Base-by-base conservation (phyloP, 805 yeast species). In the Isabelozyma heimii region DNA sequence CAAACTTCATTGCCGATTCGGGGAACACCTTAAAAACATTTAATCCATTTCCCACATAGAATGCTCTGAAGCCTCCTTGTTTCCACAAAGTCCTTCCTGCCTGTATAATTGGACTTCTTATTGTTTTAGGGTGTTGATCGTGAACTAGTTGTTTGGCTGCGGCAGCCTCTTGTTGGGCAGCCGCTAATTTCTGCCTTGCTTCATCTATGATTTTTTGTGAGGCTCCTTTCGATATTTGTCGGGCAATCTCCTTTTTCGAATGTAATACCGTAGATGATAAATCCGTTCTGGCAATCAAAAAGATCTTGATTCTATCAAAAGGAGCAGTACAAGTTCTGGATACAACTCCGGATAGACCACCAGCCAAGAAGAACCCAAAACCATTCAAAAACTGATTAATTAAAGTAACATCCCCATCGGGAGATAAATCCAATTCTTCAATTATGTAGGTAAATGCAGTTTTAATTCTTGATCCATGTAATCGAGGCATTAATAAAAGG, bases 271-370 rank as follows among this genome's bases (percentile, higher is more conserved):
- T 86, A 4, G 91, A 85, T 0, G 88, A 77, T 42, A 87, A 69
- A 63, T 87, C 95, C 0, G 97, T 85, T 65, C 96, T 81, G 1
- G 98, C 97, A 59, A 94, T 94, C 44, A 94, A 72, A 58, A 89
- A 94, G 12, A 94, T 98, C 65, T 94, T 94, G 17, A 94, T 81
- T 63, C 99, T 80, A 66, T 94, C 99, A 54, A 94, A 89, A 9
- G 99, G 99, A 0, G 98, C 99, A 0, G 99, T 94, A 58, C 94
- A 87, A 0, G 98, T 91, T 69, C 99, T 83, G 12, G 97, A 90
- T 4, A 94, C 87, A 2, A 92, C 99, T 1, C 99, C 99, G 1
- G 97, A 88, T 16, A 91, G 66, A 0, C 99, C 99, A 38, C 99
- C 99, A 1, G 97, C 96, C 33, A 91, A 69, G 61, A 94, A 94